These are phyloP conservation scores for Tulasnella sp. DNA, from an alignment of 768 basidiomycete genomes.

Conservation along the genomic window DNA sequence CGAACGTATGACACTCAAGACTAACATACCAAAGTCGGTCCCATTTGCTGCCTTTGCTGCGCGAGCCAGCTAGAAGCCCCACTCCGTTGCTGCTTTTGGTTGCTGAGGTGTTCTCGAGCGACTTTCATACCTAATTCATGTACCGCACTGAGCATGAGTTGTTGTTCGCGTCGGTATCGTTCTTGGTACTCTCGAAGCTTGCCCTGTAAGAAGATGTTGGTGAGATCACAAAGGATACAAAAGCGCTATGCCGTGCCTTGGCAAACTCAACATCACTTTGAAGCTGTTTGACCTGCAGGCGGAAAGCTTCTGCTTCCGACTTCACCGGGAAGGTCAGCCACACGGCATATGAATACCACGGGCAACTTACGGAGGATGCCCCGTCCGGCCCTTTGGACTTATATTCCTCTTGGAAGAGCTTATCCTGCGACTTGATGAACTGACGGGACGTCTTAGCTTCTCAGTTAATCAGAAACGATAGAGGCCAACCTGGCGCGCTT, in stretches of 20 bases:
- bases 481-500: slow-evolving; percentile 54
- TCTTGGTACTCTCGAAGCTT: slow-evolving; percentile 40
- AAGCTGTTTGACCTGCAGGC: slow-evolving; percentile 50
- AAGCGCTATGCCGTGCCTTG: slow-evolving; percentile 25
- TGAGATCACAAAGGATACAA: slow-evolving; percentile 4
- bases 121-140: slow-evolving; percentile 57
- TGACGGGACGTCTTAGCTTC: slow-evolving; percentile 24
- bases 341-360: neutral
- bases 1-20: neutral
- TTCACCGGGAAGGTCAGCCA: slow-evolving; percentile 21
- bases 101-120: slow-evolving; percentile 47
- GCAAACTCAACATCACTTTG: slow-evolving; percentile 45
- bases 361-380: slow-evolving; percentile 1
- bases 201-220: slow-evolving; percentile 31
- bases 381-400: slow-evolving; percentile 20
- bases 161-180: slow-evolving; percentile 63
- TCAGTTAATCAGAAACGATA: neutral
- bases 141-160: slow-evolving; percentile 65
- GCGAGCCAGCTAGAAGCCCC: slow-evolving; percentile 55
- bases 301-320: slow-evolving; percentile 57
- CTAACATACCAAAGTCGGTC: neutral
- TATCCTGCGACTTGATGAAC: slow-evolving; percentile 91
- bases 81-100: slow-evolving; percentile 32
- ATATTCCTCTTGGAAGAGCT: slow-evolving; percentile 71
- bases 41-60: slow-evolving; percentile 38